Evolutionary conservation across 2,329 filamentous ascomycete species (phyloP).

Genomic region (Neonectria faginata): DNA sequence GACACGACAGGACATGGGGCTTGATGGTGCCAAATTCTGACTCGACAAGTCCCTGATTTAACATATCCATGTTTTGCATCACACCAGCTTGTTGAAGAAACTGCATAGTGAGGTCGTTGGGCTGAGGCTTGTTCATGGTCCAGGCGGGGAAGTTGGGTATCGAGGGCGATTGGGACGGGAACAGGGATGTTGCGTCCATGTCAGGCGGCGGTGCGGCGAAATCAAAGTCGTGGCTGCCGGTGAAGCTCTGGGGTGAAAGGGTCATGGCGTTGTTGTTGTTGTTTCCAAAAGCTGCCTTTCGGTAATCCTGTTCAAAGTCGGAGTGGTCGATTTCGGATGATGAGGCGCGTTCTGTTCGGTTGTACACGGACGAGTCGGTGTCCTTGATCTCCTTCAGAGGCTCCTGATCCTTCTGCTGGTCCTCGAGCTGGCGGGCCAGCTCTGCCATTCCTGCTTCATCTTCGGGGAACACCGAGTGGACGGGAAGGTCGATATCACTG

Average conservation of each 20-base stretch:
- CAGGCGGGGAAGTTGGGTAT: constrained; percentile 50
- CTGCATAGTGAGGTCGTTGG: constrained; percentile 51
- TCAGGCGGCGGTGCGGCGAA: constrained; percentile 51
- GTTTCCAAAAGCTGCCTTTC: constrained; percentile 59
- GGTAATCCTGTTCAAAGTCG: constrained; percentile 67
- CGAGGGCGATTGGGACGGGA: constrained; percentile 51
- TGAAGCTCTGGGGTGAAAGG: constrained; percentile 66
- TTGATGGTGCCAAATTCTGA: constrained; percentile 67
- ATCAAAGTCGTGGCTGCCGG: constrained; percentile 53
- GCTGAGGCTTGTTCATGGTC: constrained; percentile 46
- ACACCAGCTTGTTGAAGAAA: constrained; percentile 57
- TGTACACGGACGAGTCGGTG: constrained; percentile 40
- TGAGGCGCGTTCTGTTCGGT: constrained; percentile 61
- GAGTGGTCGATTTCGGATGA: constrained; percentile 68
- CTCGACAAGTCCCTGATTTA: constrained; percentile 64
- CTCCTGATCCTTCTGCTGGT: constrained; percentile 57
- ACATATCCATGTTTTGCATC: constrained; percentile 59
- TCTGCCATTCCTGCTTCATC: constrained; percentile 69
- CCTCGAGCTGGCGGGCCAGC: constrained; percentile 66
- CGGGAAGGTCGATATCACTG: constrained; percentile 69
- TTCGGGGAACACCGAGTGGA: constrained; percentile 70
- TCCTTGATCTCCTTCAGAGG: constrained; percentile 48
- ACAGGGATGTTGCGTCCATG: constrained; percentile 50
- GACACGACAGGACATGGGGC: constrained; percentile 64
- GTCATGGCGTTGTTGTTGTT: constrained; percentile 58